phyloP scores from a whole-genome alignment of 257 asterid species.

The Solanum okadae region DNA sequence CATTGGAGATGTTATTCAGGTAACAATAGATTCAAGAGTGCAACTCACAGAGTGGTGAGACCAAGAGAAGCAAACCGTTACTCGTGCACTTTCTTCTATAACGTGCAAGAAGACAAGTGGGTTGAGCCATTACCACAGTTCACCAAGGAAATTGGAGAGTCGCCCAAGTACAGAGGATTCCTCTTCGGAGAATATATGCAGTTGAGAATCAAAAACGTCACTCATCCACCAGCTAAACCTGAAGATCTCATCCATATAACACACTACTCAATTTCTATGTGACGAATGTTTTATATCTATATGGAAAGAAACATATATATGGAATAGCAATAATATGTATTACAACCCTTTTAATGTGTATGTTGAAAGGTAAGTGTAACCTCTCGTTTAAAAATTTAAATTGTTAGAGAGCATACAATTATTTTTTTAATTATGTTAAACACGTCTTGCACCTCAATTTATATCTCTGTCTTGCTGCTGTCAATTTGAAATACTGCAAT shows the following conservation, averaged over 20 bases:
- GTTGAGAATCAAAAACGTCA: constrained; percentile 25
- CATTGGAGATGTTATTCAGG: constrained; percentile 29
- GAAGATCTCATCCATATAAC: neutral
- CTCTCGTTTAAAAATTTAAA: too few species aligned
- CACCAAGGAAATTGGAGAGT: constrained; percentile 21
- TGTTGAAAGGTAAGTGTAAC: too few species aligned
- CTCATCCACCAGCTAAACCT: constrained; percentile 30
- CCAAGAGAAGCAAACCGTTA: constrained; percentile 18
- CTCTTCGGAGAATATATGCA: too few species aligned
- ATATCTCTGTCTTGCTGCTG: too few species aligned
- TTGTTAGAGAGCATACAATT: neutral
- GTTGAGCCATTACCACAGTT: constrained; percentile 44
- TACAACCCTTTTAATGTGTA: too few species aligned
- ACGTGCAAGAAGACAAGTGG: constrained; percentile 31
- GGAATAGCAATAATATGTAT: neutral
- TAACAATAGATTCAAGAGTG: constrained; percentile 15
- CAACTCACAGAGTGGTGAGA: constrained; percentile 26
- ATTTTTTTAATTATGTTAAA: neutral
- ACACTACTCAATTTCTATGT: neutral
- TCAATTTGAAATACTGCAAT: too few species aligned
- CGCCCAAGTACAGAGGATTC: constrained; percentile 30
- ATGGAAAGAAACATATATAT: neutral
- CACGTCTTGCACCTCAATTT: neutral
- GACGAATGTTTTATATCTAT: too few species aligned
- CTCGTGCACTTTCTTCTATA: constrained; percentile 16